Conservation (phyloP, 352 stramenopile species). For the Pythium folliculosum region DNA sequence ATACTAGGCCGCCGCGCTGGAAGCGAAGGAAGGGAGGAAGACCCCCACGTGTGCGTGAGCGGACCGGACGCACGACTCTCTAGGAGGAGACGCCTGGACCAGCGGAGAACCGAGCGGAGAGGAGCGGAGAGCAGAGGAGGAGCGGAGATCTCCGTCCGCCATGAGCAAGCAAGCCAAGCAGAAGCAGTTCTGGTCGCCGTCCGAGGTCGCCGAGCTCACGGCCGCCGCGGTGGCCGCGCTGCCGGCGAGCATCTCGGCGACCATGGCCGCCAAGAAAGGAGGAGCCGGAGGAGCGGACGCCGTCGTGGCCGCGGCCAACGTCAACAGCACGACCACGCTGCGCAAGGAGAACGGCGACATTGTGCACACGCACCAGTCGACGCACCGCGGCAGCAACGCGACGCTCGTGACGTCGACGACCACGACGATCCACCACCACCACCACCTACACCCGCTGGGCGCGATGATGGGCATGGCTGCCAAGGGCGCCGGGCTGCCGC, state of each 20-base stretch:
- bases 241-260: conserved; percentile 55
- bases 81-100: neutral
- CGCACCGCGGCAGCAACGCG: conserved; percentile 67
- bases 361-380: conserved; percentile 76
- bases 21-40: conserved; percentile 3
- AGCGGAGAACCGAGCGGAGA: neutral
- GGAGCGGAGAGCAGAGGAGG: conserved; percentile 1
- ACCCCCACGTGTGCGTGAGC: neutral
- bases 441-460: conserved; percentile 25
- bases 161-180: conserved; percentile 55
- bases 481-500: conserved; percentile 3
- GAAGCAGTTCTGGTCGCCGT: conserved; percentile 74
- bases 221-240: conserved; percentile 69
- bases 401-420: conserved; percentile 78
- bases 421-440: conserved; percentile 73
- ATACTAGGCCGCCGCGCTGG: conserved; percentile 5
- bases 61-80: neutral
- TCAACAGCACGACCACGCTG: conserved; percentile 55
- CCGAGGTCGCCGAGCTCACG: conserved; percentile 77
- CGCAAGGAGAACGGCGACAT: conserved; percentile 77
- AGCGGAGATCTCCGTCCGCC: neutral
- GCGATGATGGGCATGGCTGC: conserved; percentile 13
- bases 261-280: conserved; percentile 24
- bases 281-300: too few relatives aligned
- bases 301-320: neutral